Evolutionary conservation across 1,284 basidiomycete genomes (phyloP), one percentile per base, ranked within the genome.

Genomic region (Microbotryum violaceum): DNA sequence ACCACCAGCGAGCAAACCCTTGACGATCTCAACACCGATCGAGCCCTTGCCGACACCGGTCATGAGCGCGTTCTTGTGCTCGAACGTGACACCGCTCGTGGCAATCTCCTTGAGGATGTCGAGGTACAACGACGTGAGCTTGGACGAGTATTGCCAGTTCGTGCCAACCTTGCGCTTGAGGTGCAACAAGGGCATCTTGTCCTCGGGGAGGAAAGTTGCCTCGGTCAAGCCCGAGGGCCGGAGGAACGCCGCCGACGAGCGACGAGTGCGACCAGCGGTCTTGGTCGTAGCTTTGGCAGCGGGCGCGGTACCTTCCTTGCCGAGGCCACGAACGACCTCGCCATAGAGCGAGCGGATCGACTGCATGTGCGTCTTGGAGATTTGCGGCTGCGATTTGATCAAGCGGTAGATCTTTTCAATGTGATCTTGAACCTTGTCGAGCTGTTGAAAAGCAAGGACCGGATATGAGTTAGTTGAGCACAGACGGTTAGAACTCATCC

Each of bases 31-130:
- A 62, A 96, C 88, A 69, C 94, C 94, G 72, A 98, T 98, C 4
- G 91, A 96, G 27, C 91, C 94, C 75, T 91, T 93, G 61, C 94
- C 94, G 60, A 97, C 96, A 76, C 96, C 94, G 51, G 94, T 98
- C 52, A 97, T 83, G 44, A 98, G 83, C 1, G 94, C 94, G 72
- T 97, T 97, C 82, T 97, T 97, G 79, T 94, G 92, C 78, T 94
- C 88, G 83, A 97, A 98, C 1, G 92, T 93, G 20, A 93, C 96
- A 51, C 94, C 94, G 10, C 93, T 92, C 0, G 93, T 96, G 12
- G 96, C 94, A 70, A 98, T 97, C 78, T 98, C 96, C 73, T 92
- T 89, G 53, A 98, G 81, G 68, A 98, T 88, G 73, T 97, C 93
- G 69, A 97, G 85, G 77, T 98, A 77, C 33, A 74, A 69, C 57